Evolutionary conservation across 164 flowering plant species (phyloP), one percentile per base, ranked within the genome.

Genomic region (Liquidambar formosana): DNA sequence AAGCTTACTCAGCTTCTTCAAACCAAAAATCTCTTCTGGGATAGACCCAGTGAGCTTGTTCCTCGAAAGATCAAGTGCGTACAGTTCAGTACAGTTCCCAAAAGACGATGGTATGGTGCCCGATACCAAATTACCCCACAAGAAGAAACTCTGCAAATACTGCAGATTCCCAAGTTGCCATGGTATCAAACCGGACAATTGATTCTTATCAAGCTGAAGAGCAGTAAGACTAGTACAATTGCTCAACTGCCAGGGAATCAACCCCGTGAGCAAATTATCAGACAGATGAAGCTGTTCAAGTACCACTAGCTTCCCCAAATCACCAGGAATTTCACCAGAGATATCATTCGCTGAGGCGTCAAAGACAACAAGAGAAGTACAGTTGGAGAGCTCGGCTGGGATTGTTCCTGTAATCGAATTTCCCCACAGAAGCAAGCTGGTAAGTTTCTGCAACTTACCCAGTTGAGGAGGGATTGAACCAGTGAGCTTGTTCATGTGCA

Each of bases 1-100:
- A 69, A 96, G 91, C 84, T 93, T 93, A 84, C 96, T 96, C 44
- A 96, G 84, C 83, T 89, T 93, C 83, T 83, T 80, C 79, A 96
- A 76, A 6, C 86, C 56, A 72, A 96, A 96, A 69, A 96, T 75
- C 73, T 88, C 99, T 60, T 88, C 95, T 5, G 98, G 98, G 54
- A 94, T 94, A 0, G 80, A 66, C 25, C 98, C 97, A 1, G 97
- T 89, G 43, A 94, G 89, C 81, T 79, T 86, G 75, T 94, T 94
- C 57, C 85, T 77, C 3, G 98, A 94, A 71, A 94, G 95, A 71
- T 94, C 98, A 57, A 94, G 89, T 0, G 96, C 83, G 38, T 87
- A 88, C 0, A 94, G 86, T 48, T 90, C 95, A 8, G 88, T 83
- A 73, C 91, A 90, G 76, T 89, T 92, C 19, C 96, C 92, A 64